phyloP scores from a whole-genome alignment of 441 rosid species.

The Brassica hybrid region DNA sequence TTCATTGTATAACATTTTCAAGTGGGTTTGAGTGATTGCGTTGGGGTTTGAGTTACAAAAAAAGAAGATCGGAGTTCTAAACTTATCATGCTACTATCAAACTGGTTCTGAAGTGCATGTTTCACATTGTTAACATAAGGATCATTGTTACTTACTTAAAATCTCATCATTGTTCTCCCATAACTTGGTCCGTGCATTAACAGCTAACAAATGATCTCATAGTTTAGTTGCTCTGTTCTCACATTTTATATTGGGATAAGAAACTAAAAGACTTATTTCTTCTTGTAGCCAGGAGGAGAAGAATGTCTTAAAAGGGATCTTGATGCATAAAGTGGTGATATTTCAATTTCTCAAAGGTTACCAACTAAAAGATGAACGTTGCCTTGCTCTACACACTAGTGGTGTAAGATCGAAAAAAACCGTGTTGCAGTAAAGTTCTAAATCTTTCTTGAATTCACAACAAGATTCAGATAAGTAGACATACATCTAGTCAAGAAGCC shows the following conservation, averaged over 20 bases:
- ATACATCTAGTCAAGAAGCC: background rate
- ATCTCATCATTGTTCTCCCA: background rate
- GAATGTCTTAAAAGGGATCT: background rate
- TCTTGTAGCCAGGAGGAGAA: background rate
- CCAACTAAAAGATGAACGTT: background rate
- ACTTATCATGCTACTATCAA: background rate
- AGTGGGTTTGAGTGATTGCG: background rate
- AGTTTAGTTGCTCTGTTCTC: background rate
- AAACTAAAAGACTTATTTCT: background rate
- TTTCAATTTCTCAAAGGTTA: background rate
- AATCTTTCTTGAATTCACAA: background rate
- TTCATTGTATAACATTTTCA: background rate
- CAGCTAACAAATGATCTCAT: background rate
- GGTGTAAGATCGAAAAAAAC: background rate
- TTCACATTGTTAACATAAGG: background rate
- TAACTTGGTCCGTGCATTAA: too few species aligned
- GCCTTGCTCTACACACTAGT: background rate
- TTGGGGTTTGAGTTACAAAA: background rate
- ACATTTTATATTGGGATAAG: background rate
- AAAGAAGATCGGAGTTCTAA: background rate
- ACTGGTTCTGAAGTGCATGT: background rate
- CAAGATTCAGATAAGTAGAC: background rate
- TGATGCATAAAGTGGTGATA: background rate
- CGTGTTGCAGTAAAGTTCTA: background rate
- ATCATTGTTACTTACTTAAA: background rate